Evolutionary conservation across 2,329 filamentous ascomycete species (phyloP).

Genomic region (Calonectria multiphialidica): DNA sequence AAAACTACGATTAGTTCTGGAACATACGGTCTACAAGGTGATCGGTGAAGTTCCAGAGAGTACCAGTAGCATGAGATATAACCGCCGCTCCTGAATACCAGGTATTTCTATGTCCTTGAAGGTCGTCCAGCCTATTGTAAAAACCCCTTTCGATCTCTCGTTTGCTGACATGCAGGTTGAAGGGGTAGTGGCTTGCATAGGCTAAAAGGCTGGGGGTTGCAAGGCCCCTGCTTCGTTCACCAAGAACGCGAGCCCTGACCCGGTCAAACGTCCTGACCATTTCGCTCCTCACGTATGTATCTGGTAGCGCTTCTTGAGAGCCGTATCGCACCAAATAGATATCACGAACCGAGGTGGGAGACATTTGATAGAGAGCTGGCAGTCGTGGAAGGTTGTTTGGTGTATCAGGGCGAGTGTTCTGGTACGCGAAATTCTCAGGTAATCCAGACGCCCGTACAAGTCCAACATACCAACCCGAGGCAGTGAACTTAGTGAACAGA

Average conservation of each 20-base stretch:
- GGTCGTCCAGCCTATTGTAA: conserved; percentile 31
- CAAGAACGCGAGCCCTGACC: conserved; percentile 17
- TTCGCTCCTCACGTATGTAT: conserved; percentile 21
- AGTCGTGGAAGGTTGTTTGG: conserved; percentile 25
- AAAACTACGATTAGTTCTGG: neutral
- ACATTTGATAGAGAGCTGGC: conserved; percentile 34
- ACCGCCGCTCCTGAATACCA: conserved; percentile 35
- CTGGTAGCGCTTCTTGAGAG: conserved; percentile 1
- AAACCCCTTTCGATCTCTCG: conserved; percentile 27
- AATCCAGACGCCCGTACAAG: conserved; percentile 27
- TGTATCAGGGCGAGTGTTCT: conserved; percentile 32
- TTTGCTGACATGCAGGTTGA: conserved; percentile 25
- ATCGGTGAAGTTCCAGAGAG: conserved; percentile 36
- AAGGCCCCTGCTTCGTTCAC: neutral
- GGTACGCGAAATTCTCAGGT: conserved; percentile 26
- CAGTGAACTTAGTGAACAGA: conserved; percentile 26
- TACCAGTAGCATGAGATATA: conserved; percentile 32
- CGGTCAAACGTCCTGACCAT: conserved; percentile 30
- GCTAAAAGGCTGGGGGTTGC: conserved; percentile 21
- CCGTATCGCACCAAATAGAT: conserved; percentile 32
- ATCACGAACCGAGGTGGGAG: conserved; percentile 19
- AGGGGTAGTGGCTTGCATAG: conserved; percentile 34
- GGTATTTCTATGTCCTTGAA: conserved; percentile 29
- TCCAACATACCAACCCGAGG: conserved; percentile 34
- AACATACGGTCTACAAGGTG: conserved; percentile 34